Evolutionary conservation across 495 filamentous ascomycete species (phyloP).

Genomic region (Cryomyces minteri): DNA sequence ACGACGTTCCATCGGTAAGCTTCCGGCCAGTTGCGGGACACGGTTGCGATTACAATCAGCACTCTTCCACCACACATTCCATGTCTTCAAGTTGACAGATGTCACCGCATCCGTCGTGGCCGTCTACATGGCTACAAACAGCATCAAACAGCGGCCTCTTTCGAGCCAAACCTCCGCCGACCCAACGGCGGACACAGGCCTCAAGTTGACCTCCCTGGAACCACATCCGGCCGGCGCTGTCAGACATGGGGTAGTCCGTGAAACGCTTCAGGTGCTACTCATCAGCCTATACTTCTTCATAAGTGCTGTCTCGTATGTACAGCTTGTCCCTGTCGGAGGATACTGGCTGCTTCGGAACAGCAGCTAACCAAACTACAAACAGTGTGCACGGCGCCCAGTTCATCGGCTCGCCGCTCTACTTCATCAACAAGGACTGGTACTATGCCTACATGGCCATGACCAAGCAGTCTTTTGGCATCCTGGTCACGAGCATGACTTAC

Average conservation of each 20-base stretch:
- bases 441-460: conserved; percentile 63
- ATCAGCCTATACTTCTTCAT: conserved; percentile 46
- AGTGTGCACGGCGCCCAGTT: conserved; percentile 46
- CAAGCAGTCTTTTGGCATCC: conserved; percentile 55
- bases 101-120: too few relatives aligned
- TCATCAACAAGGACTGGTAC: conserved; percentile 47
- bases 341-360: neutral
- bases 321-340: neutral
- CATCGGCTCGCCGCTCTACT: conserved; percentile 50
- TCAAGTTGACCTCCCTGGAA: neutral
- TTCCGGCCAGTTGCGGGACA: too few relatives aligned
- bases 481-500: conserved; percentile 58
- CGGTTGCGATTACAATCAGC: too few relatives aligned
- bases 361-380: conserved; percentile 1
- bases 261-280: conserved; percentile 43
- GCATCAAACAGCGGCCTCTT: too few relatives aligned
- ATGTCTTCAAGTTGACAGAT: too few relatives aligned
- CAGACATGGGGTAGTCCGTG: conserved; percentile 47
- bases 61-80: too few relatives aligned
- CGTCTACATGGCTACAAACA: too few relatives aligned
- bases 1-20: too few relatives aligned
- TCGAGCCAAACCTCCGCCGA: too few relatives aligned
- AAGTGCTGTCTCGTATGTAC: conserved; percentile 20
- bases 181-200: too few relatives aligned
- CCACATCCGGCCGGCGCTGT: conserved; percentile 43